Percentiles rank a stretch among this genome's conserved stretches.
Conservation (phyloP, 768 basidiomycete genomes). For the Sarcomyxa edulis region DNA sequence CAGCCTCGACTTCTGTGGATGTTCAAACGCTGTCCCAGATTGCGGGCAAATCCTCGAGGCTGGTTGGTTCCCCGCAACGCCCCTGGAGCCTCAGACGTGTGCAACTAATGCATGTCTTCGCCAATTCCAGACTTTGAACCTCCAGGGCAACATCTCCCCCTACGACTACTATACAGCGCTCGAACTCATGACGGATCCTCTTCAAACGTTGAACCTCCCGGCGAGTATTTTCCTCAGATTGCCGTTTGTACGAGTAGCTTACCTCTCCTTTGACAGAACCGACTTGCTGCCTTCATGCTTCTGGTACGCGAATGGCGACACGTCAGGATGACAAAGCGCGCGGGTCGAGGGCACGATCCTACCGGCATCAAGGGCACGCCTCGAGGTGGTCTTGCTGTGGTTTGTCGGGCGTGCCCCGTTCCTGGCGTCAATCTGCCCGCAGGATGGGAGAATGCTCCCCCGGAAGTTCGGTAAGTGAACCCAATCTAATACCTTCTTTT, state of each 20-base stretch:
- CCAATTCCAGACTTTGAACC: conserved; percentile 14
- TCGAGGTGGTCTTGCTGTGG: conserved; percentile 6
- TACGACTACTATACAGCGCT: conserved; percentile 15
- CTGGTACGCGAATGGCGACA: conserved; percentile 11
- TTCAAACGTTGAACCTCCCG: conserved; percentile 3
- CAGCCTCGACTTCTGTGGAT: conserved; percentile 17
- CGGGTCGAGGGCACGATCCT: conserved; percentile 10
- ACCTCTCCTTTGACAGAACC: neutral
- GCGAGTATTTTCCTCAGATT: conserved; percentile 2
- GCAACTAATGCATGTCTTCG: conserved; percentile 14
- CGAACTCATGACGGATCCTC: conserved; percentile 5
- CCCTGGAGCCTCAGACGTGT: conserved; percentile 11
- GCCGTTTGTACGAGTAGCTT: neutral
- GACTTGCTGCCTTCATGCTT: conserved; percentile 4
- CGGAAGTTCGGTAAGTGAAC: conserved; percentile 8
- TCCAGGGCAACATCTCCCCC: conserved; percentile 10
- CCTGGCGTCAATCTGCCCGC: conserved; percentile 9
- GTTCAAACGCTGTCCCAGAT: conserved; percentile 10
- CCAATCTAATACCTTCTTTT: neutral
- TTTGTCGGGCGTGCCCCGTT: conserved; percentile 10
- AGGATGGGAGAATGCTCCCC: conserved; percentile 8
- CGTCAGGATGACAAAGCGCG: conserved; percentile 11
- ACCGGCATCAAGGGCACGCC: conserved; percentile 6
- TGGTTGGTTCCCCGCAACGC: conserved; percentile 14
- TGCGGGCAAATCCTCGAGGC: conserved; percentile 10